phyloP scores from a whole-genome alignment of 1,284 basidiomycete genomes.

The Marasmius oreades region DNA sequence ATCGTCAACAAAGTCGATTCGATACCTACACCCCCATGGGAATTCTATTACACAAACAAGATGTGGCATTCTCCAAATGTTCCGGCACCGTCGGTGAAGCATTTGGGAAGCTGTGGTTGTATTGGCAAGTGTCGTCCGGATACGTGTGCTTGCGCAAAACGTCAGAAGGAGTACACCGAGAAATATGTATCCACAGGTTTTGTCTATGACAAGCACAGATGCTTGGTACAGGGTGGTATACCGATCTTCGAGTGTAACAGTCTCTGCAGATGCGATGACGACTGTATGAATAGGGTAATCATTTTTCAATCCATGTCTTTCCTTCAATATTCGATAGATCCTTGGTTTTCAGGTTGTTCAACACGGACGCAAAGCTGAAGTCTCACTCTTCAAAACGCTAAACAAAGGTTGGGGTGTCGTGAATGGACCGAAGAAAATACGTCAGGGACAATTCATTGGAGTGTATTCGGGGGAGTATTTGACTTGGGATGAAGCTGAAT shows the following conservation, averaged over 20 bases:
- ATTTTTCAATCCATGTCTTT: background rate
- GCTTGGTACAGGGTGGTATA: conserved; percentile 45
- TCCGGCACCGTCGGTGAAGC: conserved; percentile 56
- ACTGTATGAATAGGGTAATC: conserved; percentile 79
- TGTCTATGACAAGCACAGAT: conserved; percentile 59
- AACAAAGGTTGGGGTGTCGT: conserved; percentile 87
- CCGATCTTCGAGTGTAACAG: conserved; percentile 89
- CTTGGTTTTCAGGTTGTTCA: conserved; percentile 65
- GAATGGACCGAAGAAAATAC: conserved; percentile 61
- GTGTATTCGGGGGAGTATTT: conserved; percentile 85
- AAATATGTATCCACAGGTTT: conserved; percentile 44
- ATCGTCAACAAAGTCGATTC: conserved; percentile 62
- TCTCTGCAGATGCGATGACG: conserved; percentile 74
- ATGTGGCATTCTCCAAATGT: conserved; percentile 71
- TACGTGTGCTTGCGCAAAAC: conserved; percentile 64
- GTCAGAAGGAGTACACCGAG: conserved; percentile 45
- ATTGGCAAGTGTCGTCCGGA: conserved; percentile 69
- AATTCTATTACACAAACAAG: conserved; percentile 75
- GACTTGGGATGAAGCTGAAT: conserved; percentile 61
- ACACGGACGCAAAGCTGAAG: conserved; percentile 61
- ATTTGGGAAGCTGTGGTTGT: conserved; percentile 69
- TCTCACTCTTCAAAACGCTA: conserved; percentile 66
- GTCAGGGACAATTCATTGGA: conserved; percentile 71
- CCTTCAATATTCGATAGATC: background rate
- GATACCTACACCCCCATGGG: conserved; percentile 60